Evolutionary conservation across 257 asterid species (phyloP).

Genomic region (Pogostemon cablin): DNA sequence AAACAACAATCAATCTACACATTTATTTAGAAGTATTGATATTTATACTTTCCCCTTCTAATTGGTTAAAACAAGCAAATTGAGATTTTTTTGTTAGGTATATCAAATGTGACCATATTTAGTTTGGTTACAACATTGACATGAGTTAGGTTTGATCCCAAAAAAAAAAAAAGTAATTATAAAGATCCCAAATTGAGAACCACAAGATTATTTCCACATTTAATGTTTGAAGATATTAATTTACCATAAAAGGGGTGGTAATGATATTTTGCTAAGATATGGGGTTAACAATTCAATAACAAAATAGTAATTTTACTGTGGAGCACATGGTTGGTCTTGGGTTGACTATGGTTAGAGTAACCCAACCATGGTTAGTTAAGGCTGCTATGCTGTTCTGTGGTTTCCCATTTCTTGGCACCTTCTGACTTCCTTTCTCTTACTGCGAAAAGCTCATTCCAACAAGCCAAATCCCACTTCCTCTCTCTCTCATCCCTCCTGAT

Average conservation of each 20-base stretch:
- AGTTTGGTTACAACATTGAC: too few species aligned
- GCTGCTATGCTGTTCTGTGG: background rate
- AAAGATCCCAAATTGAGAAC: too few species aligned
- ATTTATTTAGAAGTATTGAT: too few species aligned
- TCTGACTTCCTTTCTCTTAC: slow-evolving; percentile 16
- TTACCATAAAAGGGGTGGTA: background rate
- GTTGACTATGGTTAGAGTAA: slow-evolving; percentile 8
- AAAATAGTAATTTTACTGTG: background rate
- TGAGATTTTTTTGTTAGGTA: too few species aligned
- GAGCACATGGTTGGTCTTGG: background rate
- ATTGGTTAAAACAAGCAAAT: too few species aligned
- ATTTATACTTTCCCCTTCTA: too few species aligned
- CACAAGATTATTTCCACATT: too few species aligned
- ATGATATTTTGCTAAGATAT: background rate
- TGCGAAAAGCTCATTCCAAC: background rate
- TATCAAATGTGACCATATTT: too few species aligned
- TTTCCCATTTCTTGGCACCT: slow-evolving; percentile 29
- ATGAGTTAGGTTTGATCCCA: too few species aligned
- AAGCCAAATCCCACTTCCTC: background rate
- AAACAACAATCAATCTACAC: too few species aligned
- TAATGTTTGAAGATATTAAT: too few species aligned
- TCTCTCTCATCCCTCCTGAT: slow-evolving; percentile 2
- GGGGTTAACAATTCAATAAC: background rate
- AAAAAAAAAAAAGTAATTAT: too few species aligned
- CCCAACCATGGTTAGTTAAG: slow-evolving; percentile 12